Percentiles rank a stretch among this genome's conserved stretches.
Conservation (phyloP, 352 stramenopile species). For the Pythium angustatum region DNA sequence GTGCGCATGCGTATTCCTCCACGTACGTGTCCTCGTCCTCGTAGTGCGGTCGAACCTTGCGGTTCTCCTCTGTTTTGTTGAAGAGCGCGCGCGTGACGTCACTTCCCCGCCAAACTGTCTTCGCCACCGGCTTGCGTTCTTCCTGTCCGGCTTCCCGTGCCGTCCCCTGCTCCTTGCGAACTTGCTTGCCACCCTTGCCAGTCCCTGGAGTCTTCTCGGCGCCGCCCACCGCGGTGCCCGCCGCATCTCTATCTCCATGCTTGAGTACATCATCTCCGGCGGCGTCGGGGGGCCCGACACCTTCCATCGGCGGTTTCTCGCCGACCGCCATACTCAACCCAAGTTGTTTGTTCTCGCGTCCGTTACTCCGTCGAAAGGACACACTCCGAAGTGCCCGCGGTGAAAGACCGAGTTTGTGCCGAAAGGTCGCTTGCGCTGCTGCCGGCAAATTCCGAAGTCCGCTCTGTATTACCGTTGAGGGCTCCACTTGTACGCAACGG, state of each 20-base stretch:
- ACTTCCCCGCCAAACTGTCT: too few species aligned
- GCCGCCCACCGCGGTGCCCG: too few species aligned
- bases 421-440: neutral
- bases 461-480: too few species aligned
- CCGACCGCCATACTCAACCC: neutral
- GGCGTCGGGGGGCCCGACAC: neutral
- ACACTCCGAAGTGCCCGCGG: neutral
- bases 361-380: neutral
- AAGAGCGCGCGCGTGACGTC: too few species aligned
- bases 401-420: neutral
- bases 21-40: neutral
- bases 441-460: conserved; percentile 1
- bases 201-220: too few species aligned
- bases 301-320: neutral
- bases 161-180: too few species aligned
- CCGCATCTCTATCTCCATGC: neutral
- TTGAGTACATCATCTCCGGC: neutral
- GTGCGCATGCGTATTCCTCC: neutral
- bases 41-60: neutral
- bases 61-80: neutral
- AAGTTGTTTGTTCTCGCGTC: neutral
- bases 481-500: too few species aligned
- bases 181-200: too few species aligned
- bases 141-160: too few species aligned
- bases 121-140: neutral